A percentile compares a stretch with the other conserved stretches of the same genome.
phyloP scores from a whole-genome alignment of 345 rosid species.

The Eucalyptus urophylla region DNA sequence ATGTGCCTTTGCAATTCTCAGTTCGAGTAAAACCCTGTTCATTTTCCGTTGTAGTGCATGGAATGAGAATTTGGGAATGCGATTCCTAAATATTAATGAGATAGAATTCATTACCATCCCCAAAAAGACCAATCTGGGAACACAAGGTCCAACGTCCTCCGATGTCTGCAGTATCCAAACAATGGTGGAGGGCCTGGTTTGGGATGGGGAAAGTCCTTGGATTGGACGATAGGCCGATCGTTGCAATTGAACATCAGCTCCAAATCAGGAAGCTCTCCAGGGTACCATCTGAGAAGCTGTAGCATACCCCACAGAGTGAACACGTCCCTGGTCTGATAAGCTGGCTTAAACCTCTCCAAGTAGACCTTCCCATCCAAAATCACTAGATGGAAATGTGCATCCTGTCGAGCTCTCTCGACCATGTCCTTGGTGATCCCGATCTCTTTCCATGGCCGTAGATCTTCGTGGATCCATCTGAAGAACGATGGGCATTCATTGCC shows the following conservation, averaged over 20 bases:
- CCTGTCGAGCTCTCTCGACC: constrained; percentile 26
- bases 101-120: constrained; percentile 51
- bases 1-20: background rate
- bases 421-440: constrained; percentile 47
- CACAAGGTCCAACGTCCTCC: constrained; percentile 41
- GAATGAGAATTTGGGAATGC: background rate
- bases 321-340: constrained; percentile 35
- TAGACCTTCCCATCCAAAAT: constrained; percentile 49
- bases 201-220: constrained; percentile 14
- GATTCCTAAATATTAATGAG: constrained; percentile 17
- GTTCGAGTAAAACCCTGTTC: background rate
- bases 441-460: constrained; percentile 53
- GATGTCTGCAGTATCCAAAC: constrained; percentile 44
- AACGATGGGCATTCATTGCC: constrained; percentile 35
- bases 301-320: constrained; percentile 64
- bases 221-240: constrained; percentile 34
- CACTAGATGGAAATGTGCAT: constrained; percentile 48
- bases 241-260: constrained; percentile 64
- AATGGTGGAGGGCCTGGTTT: constrained; percentile 38
- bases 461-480: constrained; percentile 80
- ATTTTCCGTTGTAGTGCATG: constrained; percentile 11
- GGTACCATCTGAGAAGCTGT: constrained; percentile 64
- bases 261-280: constrained; percentile 54
- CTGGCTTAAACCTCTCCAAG: constrained; percentile 32
- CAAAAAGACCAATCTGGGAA: constrained; percentile 89